Evolutionary conservation across 345 rosid genomes (phyloP), one percentile per base, ranked within the genome.

Genomic region (Microthlaspi erraticum): DNA sequence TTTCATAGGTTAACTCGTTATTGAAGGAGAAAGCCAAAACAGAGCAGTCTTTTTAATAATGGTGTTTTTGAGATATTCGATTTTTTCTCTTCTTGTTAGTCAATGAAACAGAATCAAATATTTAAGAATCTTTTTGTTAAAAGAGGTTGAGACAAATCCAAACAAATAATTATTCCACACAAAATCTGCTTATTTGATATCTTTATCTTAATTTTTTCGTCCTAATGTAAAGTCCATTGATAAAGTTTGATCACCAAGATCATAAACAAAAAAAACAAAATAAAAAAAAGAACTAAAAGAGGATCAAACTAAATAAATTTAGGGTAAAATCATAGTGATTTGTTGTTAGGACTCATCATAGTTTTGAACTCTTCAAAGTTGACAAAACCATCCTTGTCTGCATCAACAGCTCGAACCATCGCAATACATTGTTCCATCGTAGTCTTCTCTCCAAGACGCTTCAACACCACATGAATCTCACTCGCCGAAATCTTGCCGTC

Each of bases 401-500:
- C 3, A 41, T 53, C 51, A 41, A 66, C 52, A 0, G 42, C 71
- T 29, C 52, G 18, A 39, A 66, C 71, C 71, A 66, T 64, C 6
- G 5, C 1, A 5, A 13, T 44, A 36, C 68, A 64, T 13, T 66
- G 13, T 3, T 66, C 31, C 17, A 64, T 17, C 1, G 77, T 14
- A 13, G 3, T 32, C 0, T 55, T 72, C 4, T 56, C 49, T 23
- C 77, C 64, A 5, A 55, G 36, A 45, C 59, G 71, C 1, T 55
- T 64, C 36, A 72, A 46, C 13, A 46, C 65, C 4, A 56, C 18
- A 0, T 64, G 58, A 56, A 72, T 18, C 32, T 72, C 71, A 72
- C 29, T 44, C 2, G 71, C 59, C 1, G 77, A 72, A 12, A 72
- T 72, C 43, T 72, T 72, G 0, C 77, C 71, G 6, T 64, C 77